phyloP scores from a whole-genome alignment of 2,329 filamentous ascomycete species.

The Calonectria hawksworthii region DNA sequence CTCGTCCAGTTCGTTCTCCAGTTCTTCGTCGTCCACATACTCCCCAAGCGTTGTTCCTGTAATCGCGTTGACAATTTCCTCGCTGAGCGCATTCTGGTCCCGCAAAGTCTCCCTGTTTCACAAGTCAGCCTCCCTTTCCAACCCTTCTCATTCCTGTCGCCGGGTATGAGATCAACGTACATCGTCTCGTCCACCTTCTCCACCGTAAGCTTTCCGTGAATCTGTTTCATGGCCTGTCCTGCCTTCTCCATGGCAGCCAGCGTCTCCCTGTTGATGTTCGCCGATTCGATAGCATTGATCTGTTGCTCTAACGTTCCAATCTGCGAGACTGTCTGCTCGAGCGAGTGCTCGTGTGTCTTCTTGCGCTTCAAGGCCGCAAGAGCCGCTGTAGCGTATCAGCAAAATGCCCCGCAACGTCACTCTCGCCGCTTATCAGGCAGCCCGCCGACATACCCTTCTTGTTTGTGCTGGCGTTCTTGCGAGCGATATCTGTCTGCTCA shows the following conservation, averaged over 20 bases:
- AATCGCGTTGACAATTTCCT: conserved; percentile 92
- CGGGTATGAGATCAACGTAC: conserved; percentile 67
- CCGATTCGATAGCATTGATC: conserved; percentile 96
- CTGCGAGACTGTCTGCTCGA: conserved; percentile 91
- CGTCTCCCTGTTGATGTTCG: conserved; percentile 99
- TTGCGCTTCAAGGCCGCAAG: conserved; percentile 93
- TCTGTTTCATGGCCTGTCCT: conserved; percentile 90
- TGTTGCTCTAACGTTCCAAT: conserved; percentile 95
- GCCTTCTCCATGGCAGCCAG: conserved; percentile 94
- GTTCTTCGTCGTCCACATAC: conserved; percentile 84
- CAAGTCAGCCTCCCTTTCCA: conserved; percentile 48
- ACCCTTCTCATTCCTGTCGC: neutral
- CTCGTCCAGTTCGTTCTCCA: conserved; percentile 87
- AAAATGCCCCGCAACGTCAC: conserved; percentile 32
- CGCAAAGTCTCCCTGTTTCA: conserved; percentile 83
- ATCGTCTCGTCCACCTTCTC: conserved; percentile 97
- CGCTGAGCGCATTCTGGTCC: conserved; percentile 92
- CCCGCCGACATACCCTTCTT: conserved; percentile 80
- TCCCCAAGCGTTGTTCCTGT: conserved; percentile 77
- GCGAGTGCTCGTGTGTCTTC: conserved; percentile 91
- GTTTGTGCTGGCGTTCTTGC: conserved; percentile 88
- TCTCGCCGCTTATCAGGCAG: neutral
- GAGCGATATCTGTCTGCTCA: conserved; percentile 89
- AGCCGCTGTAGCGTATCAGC: conserved; percentile 73
- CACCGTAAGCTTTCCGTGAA: conserved; percentile 90